Percentiles rank a stretch among this genome's conserved stretches.
Conservation (phyloP, 2,329 filamentous ascomycete species). For the Penicillium sp. region DNA sequence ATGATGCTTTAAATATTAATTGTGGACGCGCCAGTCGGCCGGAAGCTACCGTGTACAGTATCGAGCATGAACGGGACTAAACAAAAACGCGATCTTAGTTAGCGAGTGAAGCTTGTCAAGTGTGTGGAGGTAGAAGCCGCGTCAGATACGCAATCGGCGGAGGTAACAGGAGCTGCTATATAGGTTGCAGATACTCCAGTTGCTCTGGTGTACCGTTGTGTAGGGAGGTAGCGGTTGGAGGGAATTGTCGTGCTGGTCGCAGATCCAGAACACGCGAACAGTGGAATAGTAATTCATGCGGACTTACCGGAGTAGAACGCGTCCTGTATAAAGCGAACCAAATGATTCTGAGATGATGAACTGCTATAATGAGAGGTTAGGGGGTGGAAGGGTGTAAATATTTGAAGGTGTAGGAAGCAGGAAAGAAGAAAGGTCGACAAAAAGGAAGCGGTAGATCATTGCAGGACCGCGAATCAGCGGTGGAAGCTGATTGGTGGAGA, state of each 20-base stretch:
- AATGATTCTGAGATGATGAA: background rate
- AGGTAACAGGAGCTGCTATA: background rate
- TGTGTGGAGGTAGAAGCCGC: slow-evolving; percentile 4
- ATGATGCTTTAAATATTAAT: slow-evolving; percentile 25
- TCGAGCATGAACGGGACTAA: slow-evolving; percentile 20
- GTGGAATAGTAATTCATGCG: slow-evolving; percentile 1
- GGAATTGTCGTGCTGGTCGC: slow-evolving; percentile 3
- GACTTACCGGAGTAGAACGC: slow-evolving; percentile 14
- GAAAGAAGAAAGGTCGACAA: slow-evolving; percentile 25
- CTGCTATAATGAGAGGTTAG: background rate
- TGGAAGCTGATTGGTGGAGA: slow-evolving; percentile 36
- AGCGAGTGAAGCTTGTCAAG: slow-evolving; percentile 11
- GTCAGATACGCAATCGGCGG: background rate
- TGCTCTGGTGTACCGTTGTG: background rate
- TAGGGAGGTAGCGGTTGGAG: background rate
- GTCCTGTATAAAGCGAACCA: background rate
- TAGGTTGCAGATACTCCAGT: slow-evolving; percentile 1
- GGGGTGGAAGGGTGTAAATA: background rate
- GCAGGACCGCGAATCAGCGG: slow-evolving; percentile 25
- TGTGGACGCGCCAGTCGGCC: slow-evolving; percentile 27
- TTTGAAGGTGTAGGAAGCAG: slow-evolving; percentile 10
- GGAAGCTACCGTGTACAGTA: slow-evolving; percentile 16
- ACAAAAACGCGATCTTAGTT: slow-evolving; percentile 16
- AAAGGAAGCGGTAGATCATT: slow-evolving; percentile 39
- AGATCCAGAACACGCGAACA: slow-evolving; percentile 4